Base-by-base conservation (phyloP, 768 basidiomycete genomes). In the Mycena floridula region DNA sequence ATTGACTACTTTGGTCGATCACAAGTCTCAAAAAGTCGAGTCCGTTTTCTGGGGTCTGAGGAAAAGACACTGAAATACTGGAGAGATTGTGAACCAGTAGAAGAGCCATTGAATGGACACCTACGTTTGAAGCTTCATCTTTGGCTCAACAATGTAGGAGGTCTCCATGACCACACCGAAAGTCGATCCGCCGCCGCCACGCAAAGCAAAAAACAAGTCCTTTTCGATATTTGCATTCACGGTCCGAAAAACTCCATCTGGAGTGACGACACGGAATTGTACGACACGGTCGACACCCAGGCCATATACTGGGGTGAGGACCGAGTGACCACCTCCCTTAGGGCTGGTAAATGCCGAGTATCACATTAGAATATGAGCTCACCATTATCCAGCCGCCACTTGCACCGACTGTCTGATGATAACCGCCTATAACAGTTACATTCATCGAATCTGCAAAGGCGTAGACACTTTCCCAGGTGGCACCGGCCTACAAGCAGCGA, bases 131-230 rank as follows among this genome's bases (percentile, higher is more conserved):
- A 55, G 9, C 26, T 32, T 51, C 37, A 54, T 46, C 22, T 42
- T 23, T 4, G 52, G 52, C 39, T 55, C 54, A 2, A 43, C 54
- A 3, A 53, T 37, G 22, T 45, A 44, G 2, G 54, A 49, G 1
- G 52, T 45, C 36, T 53, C 52, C 5, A 55, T 18, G 8, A 55
- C 54, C 4, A 55, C 55, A 2, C 70, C 68, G 37, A 62, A 70
- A 0, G 66, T 71, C 9, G 57, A 53, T 21, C 67, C 70, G 1
- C 69, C 69, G 5, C 71, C 57, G 15, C 53, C 50, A 23, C 50
- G 40, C 3, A 68, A 48, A 1, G 66, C 67, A 45, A 55, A 69
- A 50, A 66, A 67, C 0, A 69, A 57, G 41, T 69, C 65, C 11
- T 37, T 24, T 39, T 67, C 61, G 39, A 63, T 60, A 47, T 56